Evolutionary conservation across 768 basidiomycete genomes (phyloP).

Genomic region (Leccinum ochraceum): DNA sequence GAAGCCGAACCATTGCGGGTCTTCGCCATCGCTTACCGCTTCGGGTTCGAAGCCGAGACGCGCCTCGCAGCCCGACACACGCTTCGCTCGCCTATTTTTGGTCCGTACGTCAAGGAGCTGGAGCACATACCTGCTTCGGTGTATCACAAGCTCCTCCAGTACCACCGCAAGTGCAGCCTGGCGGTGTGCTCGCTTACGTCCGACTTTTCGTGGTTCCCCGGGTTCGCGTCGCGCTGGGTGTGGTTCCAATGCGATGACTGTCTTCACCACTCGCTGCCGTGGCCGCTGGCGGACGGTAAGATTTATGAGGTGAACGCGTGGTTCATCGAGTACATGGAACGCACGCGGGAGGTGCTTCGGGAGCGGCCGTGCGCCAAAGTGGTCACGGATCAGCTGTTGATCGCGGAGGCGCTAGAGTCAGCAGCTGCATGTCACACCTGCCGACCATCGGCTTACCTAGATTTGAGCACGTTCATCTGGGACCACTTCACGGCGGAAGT

Average conservation of each 20-base stretch:
- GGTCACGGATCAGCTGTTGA: conserved; percentile 31
- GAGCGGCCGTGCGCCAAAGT: conserved; percentile 34
- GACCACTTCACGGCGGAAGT: conserved; percentile 33
- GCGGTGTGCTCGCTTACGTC: conserved; percentile 33
- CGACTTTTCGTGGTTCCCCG: conserved; percentile 39
- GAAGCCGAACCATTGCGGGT: conserved; percentile 37
- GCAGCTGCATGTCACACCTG: conserved; percentile 31
- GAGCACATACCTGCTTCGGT: conserved; percentile 38
- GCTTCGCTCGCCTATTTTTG: conserved; percentile 36
- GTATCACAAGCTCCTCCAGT: conserved; percentile 39
- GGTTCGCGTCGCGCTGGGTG: conserved; percentile 38
- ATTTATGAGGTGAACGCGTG: conserved; percentile 37
- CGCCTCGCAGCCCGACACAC: conserved; percentile 38
- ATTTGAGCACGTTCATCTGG: conserved; percentile 34
- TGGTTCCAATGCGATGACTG: conserved; percentile 42
- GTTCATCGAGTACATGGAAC: conserved; percentile 39
- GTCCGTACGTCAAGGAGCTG: conserved; percentile 38
- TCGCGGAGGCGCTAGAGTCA: conserved; percentile 33
- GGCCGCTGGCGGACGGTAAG: conserved; percentile 37
- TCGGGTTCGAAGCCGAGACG: conserved; percentile 35
- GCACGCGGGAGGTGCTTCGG: conserved; percentile 30
- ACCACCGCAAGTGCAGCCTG: conserved; percentile 36
- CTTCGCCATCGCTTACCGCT: conserved; percentile 42
- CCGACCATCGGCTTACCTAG: conserved; percentile 32
- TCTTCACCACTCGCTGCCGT: conserved; percentile 34